Base-by-base conservation (phyloP, 139 green algal species). In the Zygnema circumcarinatum region DNA sequence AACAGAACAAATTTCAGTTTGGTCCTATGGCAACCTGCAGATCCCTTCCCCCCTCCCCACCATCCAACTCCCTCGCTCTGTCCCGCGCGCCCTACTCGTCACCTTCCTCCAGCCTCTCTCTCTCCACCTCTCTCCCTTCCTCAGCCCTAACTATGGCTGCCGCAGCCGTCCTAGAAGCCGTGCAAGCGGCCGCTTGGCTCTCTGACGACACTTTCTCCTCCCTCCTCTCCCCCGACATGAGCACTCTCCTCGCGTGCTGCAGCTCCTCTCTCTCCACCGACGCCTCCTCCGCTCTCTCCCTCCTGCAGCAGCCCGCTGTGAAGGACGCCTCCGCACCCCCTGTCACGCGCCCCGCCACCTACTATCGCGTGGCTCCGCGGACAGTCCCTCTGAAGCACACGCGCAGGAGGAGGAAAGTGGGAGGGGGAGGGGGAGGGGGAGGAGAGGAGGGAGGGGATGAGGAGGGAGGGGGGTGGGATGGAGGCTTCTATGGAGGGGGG, bases 111-210 rank as follows among this genome's bases (percentile, higher is more conserved):
- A n/a, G 7, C 16, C 69, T 78, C 69, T 78, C 69, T 78, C 69
- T 78, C 69, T 78, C 69, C 16, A 3, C 16, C 69, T 78, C 69
- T 78, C 69, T 78, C 69, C 16, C 69, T 78, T 16, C 16, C 69
- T 52, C 69, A 29, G 3, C 35, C 16, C 35, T 41, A 7, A 22
- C 35, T 41, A 7, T 41, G 7, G 3, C 35, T 41, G 69, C 69
- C 16, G 69, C 69, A 78, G 35, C 16, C 69, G 35, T 52, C 16
- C 16, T 78, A 16, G 69, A 78, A 7, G 47, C 47, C 47, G 47
- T 62, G 16, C 47, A 62, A 16, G 16, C 47, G 7, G 7, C 16
- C 47, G 16, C 47, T 62, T 62, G 16, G 7, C 47, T 62, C 47
- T 62, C 47, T 16, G 47, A 62, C 47, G 47, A 7, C 16, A 16